Conservation (phyloP, 1,284 basidiomycete species). For the Trichosporon asahii region DNA sequence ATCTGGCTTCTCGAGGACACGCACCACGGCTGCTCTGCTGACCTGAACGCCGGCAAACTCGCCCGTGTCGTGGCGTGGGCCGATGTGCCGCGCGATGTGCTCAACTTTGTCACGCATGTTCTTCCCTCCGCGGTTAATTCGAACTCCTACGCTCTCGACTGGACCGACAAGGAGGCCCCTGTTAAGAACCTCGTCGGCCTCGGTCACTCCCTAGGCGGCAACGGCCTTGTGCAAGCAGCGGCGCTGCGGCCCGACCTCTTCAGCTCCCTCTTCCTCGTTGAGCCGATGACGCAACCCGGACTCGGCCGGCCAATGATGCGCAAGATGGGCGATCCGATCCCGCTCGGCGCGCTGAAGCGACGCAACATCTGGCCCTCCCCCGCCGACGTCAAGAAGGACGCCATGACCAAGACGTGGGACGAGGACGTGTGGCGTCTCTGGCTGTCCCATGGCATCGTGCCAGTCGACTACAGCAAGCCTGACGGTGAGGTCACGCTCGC, state of each 20-base stretch:
- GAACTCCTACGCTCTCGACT: conserved; percentile 17
- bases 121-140: conserved; percentile 43
- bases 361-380: conserved; percentile 62
- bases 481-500: conserved; percentile 32
- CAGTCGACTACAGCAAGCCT: conserved; percentile 23
- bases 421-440: conserved; percentile 61
- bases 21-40: conserved; percentile 70
- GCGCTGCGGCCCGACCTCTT: conserved; percentile 65
- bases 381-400: conserved; percentile 57
- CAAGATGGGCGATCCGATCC: conserved; percentile 14
- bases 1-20: conserved; percentile 74
- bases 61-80: conserved; percentile 43
- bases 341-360: conserved; percentile 59
- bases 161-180: conserved; percentile 2
- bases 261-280: conserved; percentile 68
- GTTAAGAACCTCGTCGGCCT: conserved; percentile 55
- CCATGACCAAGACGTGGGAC: conserved; percentile 52
- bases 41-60: conserved; percentile 61
- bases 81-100: conserved; percentile 50
- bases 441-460: conserved; percentile 63
- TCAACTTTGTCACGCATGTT: conserved; percentile 51
- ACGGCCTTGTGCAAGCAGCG: conserved; percentile 62
- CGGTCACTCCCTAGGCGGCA: conserved; percentile 80
- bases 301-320: neutral
- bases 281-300: conserved; percentile 60